Conservation (phyloP, 495 filamentous ascomycete species). For the Aspergillus incahuasiensis region DNA sequence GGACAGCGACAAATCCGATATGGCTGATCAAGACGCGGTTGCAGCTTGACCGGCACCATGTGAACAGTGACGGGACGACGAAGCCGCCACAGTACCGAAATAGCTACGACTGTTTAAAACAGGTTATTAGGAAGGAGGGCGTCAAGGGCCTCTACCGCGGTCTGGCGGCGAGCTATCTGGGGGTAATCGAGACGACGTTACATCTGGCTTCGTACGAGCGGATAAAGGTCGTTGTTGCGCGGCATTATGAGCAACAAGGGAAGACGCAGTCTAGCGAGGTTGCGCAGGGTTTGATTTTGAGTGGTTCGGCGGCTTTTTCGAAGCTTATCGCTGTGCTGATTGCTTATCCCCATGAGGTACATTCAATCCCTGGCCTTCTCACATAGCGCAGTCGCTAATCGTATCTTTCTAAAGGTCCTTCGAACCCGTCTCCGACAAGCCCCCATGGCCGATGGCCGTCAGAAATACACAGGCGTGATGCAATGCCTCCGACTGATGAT, state of each 20-base stretch:
- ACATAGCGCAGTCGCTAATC: too few species aligned
- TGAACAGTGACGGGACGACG: conserved; percentile 30
- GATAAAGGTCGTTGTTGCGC: conserved; percentile 62
- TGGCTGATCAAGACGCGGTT: conserved; percentile 89
- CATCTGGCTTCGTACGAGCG: conserved; percentile 88
- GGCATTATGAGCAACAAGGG: conserved; percentile 45
- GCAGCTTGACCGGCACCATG: conserved; percentile 74
- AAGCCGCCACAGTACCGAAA: conserved; percentile 61
- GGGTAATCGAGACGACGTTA: conserved; percentile 77
- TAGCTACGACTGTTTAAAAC: conserved; percentile 71
- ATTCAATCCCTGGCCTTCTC: too few species aligned
- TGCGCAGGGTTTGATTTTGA: conserved; percentile 38
- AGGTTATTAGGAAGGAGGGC: conserved; percentile 74
- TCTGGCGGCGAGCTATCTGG: conserved; percentile 81
- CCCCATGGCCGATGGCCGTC: conserved; percentile 63
- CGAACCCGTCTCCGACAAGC: conserved; percentile 64
- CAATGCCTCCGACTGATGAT: conserved; percentile 79
- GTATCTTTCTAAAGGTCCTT: conserved; percentile 9
- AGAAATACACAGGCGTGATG: conserved; percentile 77
- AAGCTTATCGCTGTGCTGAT: conserved; percentile 76
- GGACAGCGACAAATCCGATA: conserved; percentile 86
- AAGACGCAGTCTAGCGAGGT: conserved; percentile 26
- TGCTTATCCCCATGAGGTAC: conserved; percentile 88
- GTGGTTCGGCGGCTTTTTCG: conserved; percentile 72
- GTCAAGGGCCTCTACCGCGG: conserved; percentile 76